These are phyloP conservation scores for Trichophyton rubrum DNA, from an alignment of 2,329 filamentous ascomycete species.

Conservation along the genomic window DNA sequence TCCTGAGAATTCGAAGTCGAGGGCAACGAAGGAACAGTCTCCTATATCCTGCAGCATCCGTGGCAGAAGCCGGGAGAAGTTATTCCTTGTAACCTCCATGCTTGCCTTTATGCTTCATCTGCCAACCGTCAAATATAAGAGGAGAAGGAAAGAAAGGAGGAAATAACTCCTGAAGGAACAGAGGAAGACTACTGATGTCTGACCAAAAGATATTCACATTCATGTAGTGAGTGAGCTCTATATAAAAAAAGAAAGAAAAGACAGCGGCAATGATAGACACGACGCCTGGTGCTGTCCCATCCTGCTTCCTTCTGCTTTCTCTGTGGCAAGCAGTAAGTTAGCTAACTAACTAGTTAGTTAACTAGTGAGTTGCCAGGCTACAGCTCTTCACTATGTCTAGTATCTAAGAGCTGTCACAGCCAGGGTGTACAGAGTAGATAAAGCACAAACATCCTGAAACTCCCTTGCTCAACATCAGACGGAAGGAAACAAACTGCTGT, in stretches of 20 bases:
- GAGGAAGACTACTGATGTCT: background rate
- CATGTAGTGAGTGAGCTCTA: background rate
- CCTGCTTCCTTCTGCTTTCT: background rate
- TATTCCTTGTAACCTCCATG: constrained; percentile 46
- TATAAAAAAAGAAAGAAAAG: background rate
- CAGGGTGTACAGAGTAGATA: background rate
- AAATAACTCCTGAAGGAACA: background rate
- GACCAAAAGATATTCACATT: background rate
- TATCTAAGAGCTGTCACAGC: background rate
- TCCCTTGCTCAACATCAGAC: background rate
- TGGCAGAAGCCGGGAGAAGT: constrained; percentile 41
- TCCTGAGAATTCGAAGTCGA: constrained; percentile 57
- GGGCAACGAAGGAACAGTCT: constrained; percentile 47
- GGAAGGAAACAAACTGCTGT: background rate
- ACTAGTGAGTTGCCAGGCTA: background rate
- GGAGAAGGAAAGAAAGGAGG: background rate
- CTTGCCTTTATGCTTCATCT: background rate
- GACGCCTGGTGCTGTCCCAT: background rate
- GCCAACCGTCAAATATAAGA: background rate
- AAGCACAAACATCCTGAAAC: background rate
- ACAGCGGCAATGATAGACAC: background rate
- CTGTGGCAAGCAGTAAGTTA: background rate
- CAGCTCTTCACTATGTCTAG: background rate
- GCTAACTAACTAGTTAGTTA: background rate
- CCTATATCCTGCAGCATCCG: constrained; percentile 47